A percentile compares a stretch with the other conserved stretches of the same genome.
phyloP scores from a whole-genome alignment of 352 stramenopile species.

The Globisporangium paddicum region DNA sequence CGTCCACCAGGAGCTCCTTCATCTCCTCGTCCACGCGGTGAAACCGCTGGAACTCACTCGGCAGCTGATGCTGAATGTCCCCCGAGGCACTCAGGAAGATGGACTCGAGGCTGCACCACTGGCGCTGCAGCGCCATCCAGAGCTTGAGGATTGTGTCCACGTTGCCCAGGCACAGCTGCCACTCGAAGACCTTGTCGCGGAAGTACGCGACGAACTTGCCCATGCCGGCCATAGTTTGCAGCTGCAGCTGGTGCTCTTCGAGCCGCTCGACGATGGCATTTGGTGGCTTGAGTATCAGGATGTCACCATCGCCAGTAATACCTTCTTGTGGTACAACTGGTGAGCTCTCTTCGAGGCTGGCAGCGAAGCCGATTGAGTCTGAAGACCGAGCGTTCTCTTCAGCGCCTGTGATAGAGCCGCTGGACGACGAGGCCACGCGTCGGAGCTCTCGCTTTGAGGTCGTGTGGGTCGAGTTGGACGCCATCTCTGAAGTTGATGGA shows the following conservation, averaged over 20 bases:
- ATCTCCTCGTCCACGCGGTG: slow-evolving; percentile 87
- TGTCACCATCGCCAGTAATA: slow-evolving; percentile 51
- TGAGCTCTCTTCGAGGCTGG: background rate
- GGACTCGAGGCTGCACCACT: slow-evolving; percentile 92
- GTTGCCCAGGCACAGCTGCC: slow-evolving; percentile 89
- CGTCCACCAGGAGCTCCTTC: slow-evolving; percentile 60
- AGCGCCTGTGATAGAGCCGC: background rate
- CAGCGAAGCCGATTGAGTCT: background rate
- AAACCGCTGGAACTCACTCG: slow-evolving; percentile 89
- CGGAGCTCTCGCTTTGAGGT: slow-evolving; percentile 1
- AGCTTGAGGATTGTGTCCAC: slow-evolving; percentile 93
- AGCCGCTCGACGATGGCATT: slow-evolving; percentile 92
- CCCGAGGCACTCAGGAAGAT: slow-evolving; percentile 92
- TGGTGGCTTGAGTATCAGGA: slow-evolving; percentile 87
- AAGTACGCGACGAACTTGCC: slow-evolving; percentile 96
- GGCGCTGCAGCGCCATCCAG: slow-evolving; percentile 88
- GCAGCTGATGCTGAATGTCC: slow-evolving; percentile 92
- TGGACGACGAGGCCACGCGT: background rate
- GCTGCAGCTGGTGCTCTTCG: slow-evolving; percentile 93
- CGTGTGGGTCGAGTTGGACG: background rate
- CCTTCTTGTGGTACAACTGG: background rate
- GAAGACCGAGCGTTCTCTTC: background rate
- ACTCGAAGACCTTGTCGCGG: slow-evolving; percentile 93
- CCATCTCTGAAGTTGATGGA: background rate
- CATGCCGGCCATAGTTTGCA: slow-evolving; percentile 96